Evolutionary conservation across 352 stramenopile species (phyloP), one percentile per base, ranked within the genome.

Genomic region (Globisporangium orthogonon): DNA sequence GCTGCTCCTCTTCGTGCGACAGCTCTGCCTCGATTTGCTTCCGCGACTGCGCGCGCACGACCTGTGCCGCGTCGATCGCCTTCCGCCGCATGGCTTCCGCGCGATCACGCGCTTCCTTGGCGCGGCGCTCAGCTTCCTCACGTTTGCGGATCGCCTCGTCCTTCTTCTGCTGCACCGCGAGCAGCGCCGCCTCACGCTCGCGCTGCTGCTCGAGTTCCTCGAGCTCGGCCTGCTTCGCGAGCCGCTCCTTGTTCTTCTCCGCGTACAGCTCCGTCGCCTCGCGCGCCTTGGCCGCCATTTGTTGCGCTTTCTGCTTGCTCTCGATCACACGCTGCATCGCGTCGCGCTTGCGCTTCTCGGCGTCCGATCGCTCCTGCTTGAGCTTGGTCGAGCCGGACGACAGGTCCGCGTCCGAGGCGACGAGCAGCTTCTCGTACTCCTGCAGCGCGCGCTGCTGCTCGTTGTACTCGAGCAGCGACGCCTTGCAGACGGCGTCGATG

Each of bases 321-420:
- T 91, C 70, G 44, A 94, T 86, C 18, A 94, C 78, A 7, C 69
- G 74, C 62, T 91, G 79, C 64, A 94, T 84, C 15, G 84, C 81
- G 9, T 71, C 69, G 52, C 62, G 79, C 53, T 91, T 91, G 53
- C 74, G 76, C 23, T 70, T 56, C 47, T 87, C 82, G 15, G 78
- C 76, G 15, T 76, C 73, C 4, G 59, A 54, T 35, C 72, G 83
- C 2, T 73, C 67, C 29, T 73, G 54, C 10, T 72, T 65, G 41
- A 94, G 55, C 11, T 71, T 60, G 33, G 62, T 50, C 7, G 67
- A 67, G 13, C 74, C 71, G 6, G 64, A 60, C 31, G 78, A 58
- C 18, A 67, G 60, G 50, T 76, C 52, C 0, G 62, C 52, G 4
- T 69, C 62, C 10, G 65, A 70, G 48, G 71, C 60, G 6, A 58